Conservation (phyloP, 495 filamentous ascomycete species). For the Penicillium herquei region DNA sequence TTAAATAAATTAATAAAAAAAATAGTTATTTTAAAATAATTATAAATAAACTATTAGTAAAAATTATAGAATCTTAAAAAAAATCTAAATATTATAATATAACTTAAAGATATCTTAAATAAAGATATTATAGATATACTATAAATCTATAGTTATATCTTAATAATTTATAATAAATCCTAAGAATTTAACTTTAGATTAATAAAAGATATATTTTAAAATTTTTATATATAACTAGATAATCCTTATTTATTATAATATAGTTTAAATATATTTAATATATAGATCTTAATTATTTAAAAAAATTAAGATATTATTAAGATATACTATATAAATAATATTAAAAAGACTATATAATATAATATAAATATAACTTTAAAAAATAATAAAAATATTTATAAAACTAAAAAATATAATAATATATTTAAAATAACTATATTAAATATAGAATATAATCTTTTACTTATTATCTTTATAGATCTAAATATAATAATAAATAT, state of each 20-base stretch:
- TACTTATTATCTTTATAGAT: no score
- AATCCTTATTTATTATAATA: no score
- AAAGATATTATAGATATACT: neutral
- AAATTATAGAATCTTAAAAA: conserved; percentile 2
- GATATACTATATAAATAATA: neutral
- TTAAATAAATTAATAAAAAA: neutral
- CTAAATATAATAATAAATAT: no score
- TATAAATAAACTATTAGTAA: neutral
- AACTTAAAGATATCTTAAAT: neutral
- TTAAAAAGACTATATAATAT: no score
- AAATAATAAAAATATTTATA: no score
- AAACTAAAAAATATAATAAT: no score
- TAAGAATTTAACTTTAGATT: neutral
- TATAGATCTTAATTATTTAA: neutral
- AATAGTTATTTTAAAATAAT: neutral
- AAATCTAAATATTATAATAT: neutral
- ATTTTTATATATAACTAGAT: neutral
- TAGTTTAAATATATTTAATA: neutral
- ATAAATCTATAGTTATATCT: neutral
- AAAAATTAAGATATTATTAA: neutral
- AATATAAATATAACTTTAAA: no score
- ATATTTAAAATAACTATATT: no score
- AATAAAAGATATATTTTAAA: neutral
- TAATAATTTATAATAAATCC: neutral
- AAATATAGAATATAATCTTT: no score